Evolutionary conservation across 495 filamentous ascomycete species (phyloP).

Genomic region (Parmelia sp.): DNA sequence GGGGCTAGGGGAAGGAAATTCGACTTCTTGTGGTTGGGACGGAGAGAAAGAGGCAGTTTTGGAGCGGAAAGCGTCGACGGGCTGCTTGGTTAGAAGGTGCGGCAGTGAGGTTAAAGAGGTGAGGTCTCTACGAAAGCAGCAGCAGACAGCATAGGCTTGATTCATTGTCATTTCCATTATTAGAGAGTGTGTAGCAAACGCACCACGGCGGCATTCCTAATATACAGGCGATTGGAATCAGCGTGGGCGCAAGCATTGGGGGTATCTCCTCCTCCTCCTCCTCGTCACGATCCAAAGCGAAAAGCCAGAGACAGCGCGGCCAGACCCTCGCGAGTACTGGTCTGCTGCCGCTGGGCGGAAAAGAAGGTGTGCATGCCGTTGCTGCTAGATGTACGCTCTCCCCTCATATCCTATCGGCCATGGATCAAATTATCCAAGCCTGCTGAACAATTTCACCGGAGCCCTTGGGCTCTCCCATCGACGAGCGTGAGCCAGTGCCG

Average conservation of each 20-base stretch:
- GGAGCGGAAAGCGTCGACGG: too few relatives aligned
- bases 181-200: slow-evolving; percentile 16
- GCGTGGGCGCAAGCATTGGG: slow-evolving; percentile 2
- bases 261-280: slow-evolving; percentile 11
- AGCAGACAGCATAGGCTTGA: not conserved
- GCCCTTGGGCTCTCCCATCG: slow-evolving; percentile 10
- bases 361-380: slow-evolving; percentile 9
- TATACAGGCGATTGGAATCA: slow-evolving; percentile 13
- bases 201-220: slow-evolving; percentile 16
- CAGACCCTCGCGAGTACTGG: not conserved
- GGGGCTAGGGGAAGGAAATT: too few relatives aligned
- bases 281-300: not conserved
- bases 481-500: not conserved
- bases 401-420: slow-evolving; percentile 13
- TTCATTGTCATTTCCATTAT: slow-evolving; percentile 14
- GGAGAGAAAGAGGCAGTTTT: too few relatives aligned
- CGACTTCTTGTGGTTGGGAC: too few relatives aligned
- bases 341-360: not conserved
- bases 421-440: slow-evolving; percentile 20
- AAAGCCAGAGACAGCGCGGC: slow-evolving; percentile 4
- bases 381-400: slow-evolving; percentile 6
- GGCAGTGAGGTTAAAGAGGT: too few relatives aligned
- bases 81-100: too few relatives aligned
- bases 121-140: not conserved
- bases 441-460: slow-evolving; percentile 18